These are phyloP conservation scores for Acanthamoeba castellanii DNA, from an alignment of 208 protist genomes.

Conservation along the genomic window DNA sequence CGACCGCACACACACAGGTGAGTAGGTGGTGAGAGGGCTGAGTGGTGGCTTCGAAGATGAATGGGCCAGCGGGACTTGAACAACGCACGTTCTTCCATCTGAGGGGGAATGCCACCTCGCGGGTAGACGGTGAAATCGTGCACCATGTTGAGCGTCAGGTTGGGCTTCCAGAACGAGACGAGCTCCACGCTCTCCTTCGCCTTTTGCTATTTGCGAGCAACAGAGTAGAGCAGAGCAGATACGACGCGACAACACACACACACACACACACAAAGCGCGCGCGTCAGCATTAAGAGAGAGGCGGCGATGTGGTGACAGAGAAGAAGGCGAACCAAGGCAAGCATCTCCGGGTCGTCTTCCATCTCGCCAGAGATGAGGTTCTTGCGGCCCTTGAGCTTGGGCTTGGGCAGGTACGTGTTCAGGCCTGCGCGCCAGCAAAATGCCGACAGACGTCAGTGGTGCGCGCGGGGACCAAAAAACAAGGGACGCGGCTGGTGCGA, in stretches of 20 bases:
- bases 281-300: background rate
- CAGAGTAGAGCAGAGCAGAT: background rate
- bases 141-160: slow-evolving; percentile 78
- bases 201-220: background rate
- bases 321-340: background rate
- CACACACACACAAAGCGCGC: no score
- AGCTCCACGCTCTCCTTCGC: background rate
- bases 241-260: no score
- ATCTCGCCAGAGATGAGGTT: slow-evolving; percentile 79
- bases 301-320: no score
- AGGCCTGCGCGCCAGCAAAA: background rate
- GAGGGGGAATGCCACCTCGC: slow-evolving; percentile 71
- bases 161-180: slow-evolving; percentile 79
- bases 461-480: no score
- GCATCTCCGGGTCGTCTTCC: background rate
- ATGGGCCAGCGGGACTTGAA: background rate
- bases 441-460: no score
- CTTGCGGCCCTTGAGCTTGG: slow-evolving; percentile 71
- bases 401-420: slow-evolving; percentile 58
- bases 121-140: slow-evolving; percentile 75
- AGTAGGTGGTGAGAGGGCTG: background rate
- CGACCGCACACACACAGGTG: background rate
- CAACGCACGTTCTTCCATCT: slow-evolving; percentile 68
- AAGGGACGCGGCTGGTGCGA: no score
- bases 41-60: background rate